Base-by-base conservation (phyloP, 148 eudicot species). In the Fagopyrum homotropicum region DNA sequence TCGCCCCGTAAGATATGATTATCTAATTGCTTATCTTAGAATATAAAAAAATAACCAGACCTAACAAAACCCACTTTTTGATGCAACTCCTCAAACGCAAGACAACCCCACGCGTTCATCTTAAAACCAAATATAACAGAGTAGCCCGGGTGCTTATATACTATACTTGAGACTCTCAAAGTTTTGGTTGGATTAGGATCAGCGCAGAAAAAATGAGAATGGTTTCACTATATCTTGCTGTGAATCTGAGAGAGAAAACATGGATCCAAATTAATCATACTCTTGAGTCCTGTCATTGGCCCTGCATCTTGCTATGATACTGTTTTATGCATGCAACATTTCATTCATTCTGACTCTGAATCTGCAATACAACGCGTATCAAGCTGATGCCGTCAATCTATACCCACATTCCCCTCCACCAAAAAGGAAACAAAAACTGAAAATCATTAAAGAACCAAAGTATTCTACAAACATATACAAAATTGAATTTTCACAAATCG, bases 401-500 rank as follows among this genome's bases (percentile, higher is more conserved):
- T 66, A 40, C 71, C 71, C 71, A 66, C 47, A 43, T 66, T 66
- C 45, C 45, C 47, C 71, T 35, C 47, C 71, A 66, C 45, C 46
- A 35, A 66, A 35, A 35, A 46, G 4, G 14, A 12, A 64, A 64
- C 68, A 29, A 14, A 61, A 61, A 30, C 43, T 9, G 12, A 29
- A 2, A 63, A 30, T 7, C 44, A 66, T 45, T 14, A 66, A 15
- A 66, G 9, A 66, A 66, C 71, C 71, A 66, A 40, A 66, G 71
- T 29, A 61, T 43, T 61, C 46, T 66, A 66, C 7, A 35, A 66
- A 40, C 71, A 66, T 2, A 66, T 35, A 15, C 71, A 66, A 66
- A 40, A 40, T 11, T 66, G 8, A 66, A 35, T 66, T 66, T 66
- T 66, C 71, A 66, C 71, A 66, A 66, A 66, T 61, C 68, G 30